phyloP scores from a whole-genome alignment of 2,329 filamentous ascomycete genomes.

The Neodidymelliopsis sp. region DNA sequence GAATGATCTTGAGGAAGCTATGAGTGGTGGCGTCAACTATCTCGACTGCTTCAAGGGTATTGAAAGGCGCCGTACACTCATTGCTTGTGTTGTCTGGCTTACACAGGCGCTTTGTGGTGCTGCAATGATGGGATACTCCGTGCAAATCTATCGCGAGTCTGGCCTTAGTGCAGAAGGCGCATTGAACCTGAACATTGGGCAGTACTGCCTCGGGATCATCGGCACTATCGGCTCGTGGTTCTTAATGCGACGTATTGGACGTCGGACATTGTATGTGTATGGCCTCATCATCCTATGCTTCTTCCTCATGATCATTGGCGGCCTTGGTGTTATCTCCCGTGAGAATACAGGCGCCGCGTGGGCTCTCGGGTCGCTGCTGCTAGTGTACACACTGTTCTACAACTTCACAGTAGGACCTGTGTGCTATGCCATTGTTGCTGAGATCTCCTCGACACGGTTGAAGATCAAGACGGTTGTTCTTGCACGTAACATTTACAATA shows the following conservation, averaged over 20 bases:
- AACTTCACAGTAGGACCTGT: conserved; percentile 87
- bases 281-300: conserved; percentile 9
- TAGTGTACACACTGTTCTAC: conserved; percentile 69
- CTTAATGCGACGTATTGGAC: conserved; percentile 64
- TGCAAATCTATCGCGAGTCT: conserved; percentile 38
- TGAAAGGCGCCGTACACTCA: conserved; percentile 60
- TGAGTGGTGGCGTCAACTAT: conserved; percentile 53
- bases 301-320: conserved; percentile 70
- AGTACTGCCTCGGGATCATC: conserved; percentile 15
- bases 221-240: conserved; percentile 65
- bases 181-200: conserved; percentile 16
- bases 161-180: conserved; percentile 11
- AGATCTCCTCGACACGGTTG: conserved; percentile 80
- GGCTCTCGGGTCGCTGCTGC: conserved; percentile 36
- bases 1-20: conserved; percentile 60
- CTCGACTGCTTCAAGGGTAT: conserved; percentile 62
- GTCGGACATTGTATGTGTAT: conserved; percentile 8
- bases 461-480: conserved; percentile 91
- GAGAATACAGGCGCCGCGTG: conserved; percentile 55
- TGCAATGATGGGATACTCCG: conserved; percentile 16
- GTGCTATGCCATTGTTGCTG: conserved; percentile 84
- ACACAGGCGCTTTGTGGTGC: conserved; percentile 64
- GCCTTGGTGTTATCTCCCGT: conserved; percentile 67
- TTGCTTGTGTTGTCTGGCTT: conserved; percentile 63
- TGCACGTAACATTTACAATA: conserved; percentile 76